Conservation (phyloP, 1,284 basidiomycete genomes). For the Xerocomus amazonicus region DNA sequence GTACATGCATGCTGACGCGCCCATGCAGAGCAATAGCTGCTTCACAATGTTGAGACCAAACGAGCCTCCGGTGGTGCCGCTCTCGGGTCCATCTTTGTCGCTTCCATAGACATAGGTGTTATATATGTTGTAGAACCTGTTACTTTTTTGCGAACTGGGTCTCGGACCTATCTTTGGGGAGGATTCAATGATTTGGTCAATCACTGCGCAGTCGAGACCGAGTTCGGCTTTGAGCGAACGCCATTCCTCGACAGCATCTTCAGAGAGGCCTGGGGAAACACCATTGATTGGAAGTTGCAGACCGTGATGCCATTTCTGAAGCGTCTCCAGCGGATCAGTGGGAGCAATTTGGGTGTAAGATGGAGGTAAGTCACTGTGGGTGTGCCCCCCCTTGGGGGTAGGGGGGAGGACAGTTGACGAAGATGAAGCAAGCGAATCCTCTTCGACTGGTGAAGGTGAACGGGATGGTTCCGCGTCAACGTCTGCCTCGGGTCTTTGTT, state of each 20-base stretch:
- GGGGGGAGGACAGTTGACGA: conserved; percentile 66
- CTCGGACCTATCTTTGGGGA: conserved; percentile 42
- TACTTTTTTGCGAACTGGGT: conserved; percentile 36
- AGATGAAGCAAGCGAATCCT: conserved; percentile 61
- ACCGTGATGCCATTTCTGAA: conserved; percentile 68
- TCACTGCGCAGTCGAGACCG: conserved; percentile 70
- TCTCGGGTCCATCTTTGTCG: conserved; percentile 22
- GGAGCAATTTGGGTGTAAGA: conserved; percentile 59
- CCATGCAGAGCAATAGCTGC: conserved; percentile 50
- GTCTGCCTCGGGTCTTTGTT: conserved; percentile 27
- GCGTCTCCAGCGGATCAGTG: conserved; percentile 52
- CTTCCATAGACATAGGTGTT: conserved; percentile 73
- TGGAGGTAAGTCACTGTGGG: conserved; percentile 56
- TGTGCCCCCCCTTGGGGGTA: conserved; percentile 51
- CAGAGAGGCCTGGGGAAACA: conserved; percentile 51
- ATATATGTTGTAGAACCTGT: conserved; percentile 77
- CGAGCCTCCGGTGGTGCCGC: conserved; percentile 14
- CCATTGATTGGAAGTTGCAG: conserved; percentile 55
- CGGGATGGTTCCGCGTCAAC: conserved; percentile 33
- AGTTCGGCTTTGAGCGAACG: conserved; percentile 71
- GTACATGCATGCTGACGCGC: conserved; percentile 54
- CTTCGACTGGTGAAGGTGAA: conserved; percentile 40
- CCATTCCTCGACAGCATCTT: conserved; percentile 67
- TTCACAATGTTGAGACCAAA: conserved; percentile 33
- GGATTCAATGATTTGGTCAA: conserved; percentile 62